phyloP scores from a whole-genome alignment of 257 asterid genomes.

The Ajuga chamaepitys region DNA sequence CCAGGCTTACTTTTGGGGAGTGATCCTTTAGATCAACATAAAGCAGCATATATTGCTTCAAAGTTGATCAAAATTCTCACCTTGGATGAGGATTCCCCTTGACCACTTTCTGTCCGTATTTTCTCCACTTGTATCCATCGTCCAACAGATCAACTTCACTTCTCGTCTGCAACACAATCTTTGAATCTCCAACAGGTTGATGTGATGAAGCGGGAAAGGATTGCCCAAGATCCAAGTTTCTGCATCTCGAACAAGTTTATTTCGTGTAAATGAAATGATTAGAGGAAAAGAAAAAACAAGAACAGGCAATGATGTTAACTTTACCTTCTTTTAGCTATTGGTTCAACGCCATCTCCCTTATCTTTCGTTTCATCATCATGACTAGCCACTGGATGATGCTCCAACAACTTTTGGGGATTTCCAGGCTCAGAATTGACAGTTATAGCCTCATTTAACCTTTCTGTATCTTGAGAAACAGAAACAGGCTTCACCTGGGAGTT shows the following conservation, averaged over 20 bases:
- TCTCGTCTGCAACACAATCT: slow-evolving; percentile 78
- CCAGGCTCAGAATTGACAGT: slow-evolving; percentile 15
- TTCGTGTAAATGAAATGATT: neutral
- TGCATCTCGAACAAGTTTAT: slow-evolving; percentile 29
- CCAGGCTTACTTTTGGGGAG: neutral
- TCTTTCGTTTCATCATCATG: slow-evolving; percentile 27
- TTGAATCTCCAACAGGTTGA: slow-evolving; percentile 54
- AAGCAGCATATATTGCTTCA: neutral
- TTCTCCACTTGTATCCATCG: slow-evolving; percentile 90
- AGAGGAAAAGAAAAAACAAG: neutral
- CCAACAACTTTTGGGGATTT: slow-evolving; percentile 22
- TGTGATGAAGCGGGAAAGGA: slow-evolving; percentile 34
- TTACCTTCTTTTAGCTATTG: slow-evolving; percentile 70
- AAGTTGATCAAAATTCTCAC: slow-evolving; percentile 24
- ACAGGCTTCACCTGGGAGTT: slow-evolving; percentile 21
- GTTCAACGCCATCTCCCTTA: slow-evolving; percentile 41
- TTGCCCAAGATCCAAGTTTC: slow-evolving; percentile 39
- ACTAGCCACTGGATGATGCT: slow-evolving; percentile 18
- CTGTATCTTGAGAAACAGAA: slow-evolving; percentile 7
- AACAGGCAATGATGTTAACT: neutral
- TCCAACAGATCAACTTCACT: slow-evolving; percentile 91
- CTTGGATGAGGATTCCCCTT: slow-evolving; percentile 92
- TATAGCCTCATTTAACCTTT: slow-evolving; percentile 19
- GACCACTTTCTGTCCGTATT: slow-evolving; percentile 93
- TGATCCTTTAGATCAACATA: neutral